Percentiles rank a stretch among this genome's conserved stretches.
phyloP scores from a whole-genome alignment of 352 stramenopile genomes.

The Plasmopara viticola region DNA sequence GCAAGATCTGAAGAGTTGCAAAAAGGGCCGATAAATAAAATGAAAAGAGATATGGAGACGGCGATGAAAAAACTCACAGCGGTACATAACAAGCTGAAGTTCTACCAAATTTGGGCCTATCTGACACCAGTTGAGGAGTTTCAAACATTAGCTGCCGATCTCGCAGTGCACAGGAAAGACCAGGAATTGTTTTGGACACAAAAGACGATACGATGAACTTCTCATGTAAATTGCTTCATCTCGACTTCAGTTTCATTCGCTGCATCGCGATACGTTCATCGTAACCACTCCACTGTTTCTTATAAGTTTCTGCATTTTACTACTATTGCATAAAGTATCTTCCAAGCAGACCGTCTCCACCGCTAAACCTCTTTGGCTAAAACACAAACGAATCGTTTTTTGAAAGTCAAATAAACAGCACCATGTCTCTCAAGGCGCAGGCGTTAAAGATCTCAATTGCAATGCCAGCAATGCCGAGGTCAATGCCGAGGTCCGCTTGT shows the following conservation, averaged over 20 bases:
- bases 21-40: too few relatives aligned
- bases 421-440: constrained; percentile 31
- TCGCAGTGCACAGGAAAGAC: constrained; percentile 18
- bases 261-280: constrained; percentile 17
- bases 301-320: too few relatives aligned
- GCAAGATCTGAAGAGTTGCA: too few relatives aligned
- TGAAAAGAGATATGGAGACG: too few relatives aligned
- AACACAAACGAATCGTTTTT: constrained; percentile 3
- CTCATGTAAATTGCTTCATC: constrained; percentile 27
- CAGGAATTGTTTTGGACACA: constrained; percentile 11
- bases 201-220: constrained; percentile 18
- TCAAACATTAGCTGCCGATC: constrained; percentile 15
- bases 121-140: too few relatives aligned
- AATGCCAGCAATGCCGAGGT: constrained; percentile 54
- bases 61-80: too few relatives aligned
- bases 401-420: constrained; percentile 1
- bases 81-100: too few relatives aligned
- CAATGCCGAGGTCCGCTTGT: too few relatives aligned
- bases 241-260: constrained; percentile 19
- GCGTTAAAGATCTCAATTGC: constrained; percentile 25
- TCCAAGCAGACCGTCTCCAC: too few relatives aligned
- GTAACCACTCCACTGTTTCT: constrained; percentile 5
- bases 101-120: too few relatives aligned
- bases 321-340: too few relatives aligned
- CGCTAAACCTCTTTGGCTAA: too few relatives aligned